Evolutionary conservation across 768 basidiomycete genomes (phyloP), one percentile per base, ranked within the genome.

Genomic region (Dentipellis sp.): DNA sequence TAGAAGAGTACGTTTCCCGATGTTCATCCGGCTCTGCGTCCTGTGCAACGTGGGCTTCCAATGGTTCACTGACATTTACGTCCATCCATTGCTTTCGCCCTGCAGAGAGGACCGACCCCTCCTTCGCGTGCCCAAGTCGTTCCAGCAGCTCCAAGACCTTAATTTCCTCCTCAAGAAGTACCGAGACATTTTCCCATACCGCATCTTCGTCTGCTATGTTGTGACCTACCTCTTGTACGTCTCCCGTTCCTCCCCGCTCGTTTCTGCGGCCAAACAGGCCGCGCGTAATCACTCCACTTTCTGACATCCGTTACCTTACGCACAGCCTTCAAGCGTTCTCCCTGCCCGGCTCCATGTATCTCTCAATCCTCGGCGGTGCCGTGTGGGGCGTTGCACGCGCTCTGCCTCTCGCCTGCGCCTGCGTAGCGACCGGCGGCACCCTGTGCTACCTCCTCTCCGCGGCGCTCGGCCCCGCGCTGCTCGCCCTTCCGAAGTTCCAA

Each of bases 281-380:
- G 21, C n/a, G 19, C 42, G n/a, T 45, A 19, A 45, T 45, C 2
- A 17, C 19, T 23, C 29, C 21, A 50, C 34, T 36, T n/a, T 56
- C 65, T 58, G 16, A 50, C 56, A n/a, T 35, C 45, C 14, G 19
- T 36, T 14, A n/a, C 46, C 21, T 42, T 21, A 35, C 23, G 34
- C 48, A n/a, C 65, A 95, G 94, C 72, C 77, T 97, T 7, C 94
- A 98, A 76, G 92, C 93, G 0, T 98, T 97, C 72, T 94, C 94
- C 7, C 78, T 97, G 12, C 94, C 95, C 0, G 94, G 94, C 1
- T 95, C 93, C 45, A 95, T 98, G 94, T 98, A 98, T 67, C 81
- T 98, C 50, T 93, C 93, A 53, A 97, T 98, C 64, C 83, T 97
- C 11, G 94, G 90, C 17, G 95, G 95, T 36, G 95, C 95, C 0